These are phyloP conservation scores for Lyophyllum shimeji DNA, from an alignment of 768 basidiomycete species.

Conservation along the genomic window DNA sequence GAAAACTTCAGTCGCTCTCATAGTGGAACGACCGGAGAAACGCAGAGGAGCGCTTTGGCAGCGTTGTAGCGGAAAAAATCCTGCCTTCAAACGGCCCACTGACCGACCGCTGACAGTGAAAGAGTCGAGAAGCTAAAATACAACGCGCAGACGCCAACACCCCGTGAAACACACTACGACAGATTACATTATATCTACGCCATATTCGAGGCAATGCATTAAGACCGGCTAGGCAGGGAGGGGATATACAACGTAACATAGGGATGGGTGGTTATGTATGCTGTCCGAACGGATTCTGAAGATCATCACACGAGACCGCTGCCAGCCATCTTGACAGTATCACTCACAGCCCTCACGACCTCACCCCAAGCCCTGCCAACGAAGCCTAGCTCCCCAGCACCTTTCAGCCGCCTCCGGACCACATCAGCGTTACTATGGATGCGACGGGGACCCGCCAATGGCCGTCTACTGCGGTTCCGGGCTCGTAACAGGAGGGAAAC, in stretches of 20 bases:
- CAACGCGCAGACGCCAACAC: too few relatives aligned
- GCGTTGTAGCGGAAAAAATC: too few relatives aligned
- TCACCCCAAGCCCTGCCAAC: constrained; percentile 49
- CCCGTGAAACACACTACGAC: too few relatives aligned
- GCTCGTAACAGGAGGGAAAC: constrained; percentile 52
- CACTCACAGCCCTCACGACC: constrained; percentile 50
- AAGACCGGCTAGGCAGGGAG: background rate
- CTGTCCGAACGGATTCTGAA: background rate
- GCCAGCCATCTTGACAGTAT: constrained; percentile 76
- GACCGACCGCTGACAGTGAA: too few relatives aligned
- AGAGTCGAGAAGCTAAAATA: too few relatives aligned
- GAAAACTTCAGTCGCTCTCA: too few relatives aligned
- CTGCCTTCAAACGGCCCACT: too few relatives aligned
- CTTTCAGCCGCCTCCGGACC: constrained; percentile 54
- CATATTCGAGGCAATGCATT: background rate
- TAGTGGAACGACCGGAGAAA: too few relatives aligned
- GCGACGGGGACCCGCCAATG: constrained; percentile 15
- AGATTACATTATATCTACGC: background rate
- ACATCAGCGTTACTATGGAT: constrained; percentile 49
- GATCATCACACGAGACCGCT: constrained; percentile 60
- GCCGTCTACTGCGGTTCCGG: constrained; percentile 39
- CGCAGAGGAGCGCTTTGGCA: too few relatives aligned
- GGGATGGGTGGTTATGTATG: background rate
- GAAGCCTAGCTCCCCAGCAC: constrained; percentile 35
- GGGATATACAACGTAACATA: background rate